These are phyloP conservation scores for Cytauxzoon felis DNA, from an alignment of 169 alveolate genomes.

Conservation along the genomic window DNA sequence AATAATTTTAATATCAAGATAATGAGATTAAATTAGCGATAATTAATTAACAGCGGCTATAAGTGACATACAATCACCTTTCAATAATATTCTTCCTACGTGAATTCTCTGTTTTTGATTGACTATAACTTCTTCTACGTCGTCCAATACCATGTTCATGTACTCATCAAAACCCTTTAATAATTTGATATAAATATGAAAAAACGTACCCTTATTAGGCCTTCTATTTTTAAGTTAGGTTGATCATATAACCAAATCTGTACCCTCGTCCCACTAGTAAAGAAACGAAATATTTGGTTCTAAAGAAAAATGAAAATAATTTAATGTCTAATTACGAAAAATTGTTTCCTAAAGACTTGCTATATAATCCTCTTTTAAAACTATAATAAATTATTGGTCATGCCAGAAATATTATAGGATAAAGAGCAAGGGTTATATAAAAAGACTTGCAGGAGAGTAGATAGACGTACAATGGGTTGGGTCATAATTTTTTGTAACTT, in stretches of 20 bases:
- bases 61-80: slow-evolving; percentile 92
- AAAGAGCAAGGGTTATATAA: neutral
- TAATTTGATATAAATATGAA: neutral
- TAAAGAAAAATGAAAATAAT: slow-evolving; percentile 16
- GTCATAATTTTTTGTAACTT: slow-evolving; percentile 86
- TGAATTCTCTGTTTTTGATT: slow-evolving; percentile 81
- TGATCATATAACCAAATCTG: slow-evolving; percentile 93
- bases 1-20: too few relatives aligned
- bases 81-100: slow-evolving; percentile 87
- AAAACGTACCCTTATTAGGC: slow-evolving; percentile 82
- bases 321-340: neutral
- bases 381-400: too few relatives aligned
- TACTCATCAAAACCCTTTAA: slow-evolving; percentile 93
- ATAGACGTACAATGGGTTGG: slow-evolving; percentile 80
- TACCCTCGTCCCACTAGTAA: slow-evolving; percentile 86
- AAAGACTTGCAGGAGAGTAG: neutral
- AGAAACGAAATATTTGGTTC: slow-evolving; percentile 90
- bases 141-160: slow-evolving; percentile 93
- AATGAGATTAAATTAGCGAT: neutral
- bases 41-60: slow-evolving; percentile 79
- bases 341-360: neutral
- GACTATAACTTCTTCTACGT: slow-evolving; percentile 86
- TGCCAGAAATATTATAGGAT: too few relatives aligned
- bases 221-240: slow-evolving; percentile 86
- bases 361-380: neutral